Conservation (phyloP, 2,329 filamentous ascomycete genomes). For the Nakataea oryzae region DNA sequence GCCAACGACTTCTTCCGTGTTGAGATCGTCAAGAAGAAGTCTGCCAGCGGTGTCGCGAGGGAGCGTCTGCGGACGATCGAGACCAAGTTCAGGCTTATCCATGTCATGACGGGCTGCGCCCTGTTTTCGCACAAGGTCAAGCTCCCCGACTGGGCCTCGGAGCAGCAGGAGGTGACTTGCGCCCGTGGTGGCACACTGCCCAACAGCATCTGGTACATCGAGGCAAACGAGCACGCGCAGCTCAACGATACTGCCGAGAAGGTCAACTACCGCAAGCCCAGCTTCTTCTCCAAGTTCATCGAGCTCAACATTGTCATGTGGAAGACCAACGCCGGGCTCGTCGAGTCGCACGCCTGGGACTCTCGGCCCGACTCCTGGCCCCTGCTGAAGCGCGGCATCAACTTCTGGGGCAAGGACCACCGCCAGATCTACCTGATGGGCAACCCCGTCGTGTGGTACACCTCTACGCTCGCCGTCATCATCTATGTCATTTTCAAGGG, state of each 20-base stretch:
- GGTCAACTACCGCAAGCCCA: slow-evolving; percentile 90
- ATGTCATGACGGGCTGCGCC: slow-evolving; percentile 92
- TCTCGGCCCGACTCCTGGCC: slow-evolving; percentile 92
- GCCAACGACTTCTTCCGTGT: slow-evolving; percentile 93
- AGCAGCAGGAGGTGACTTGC: slow-evolving; percentile 98
- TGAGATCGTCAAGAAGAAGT: slow-evolving; percentile 88
- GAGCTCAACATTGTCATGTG: slow-evolving; percentile 98
- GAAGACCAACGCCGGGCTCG: slow-evolving; percentile 92
- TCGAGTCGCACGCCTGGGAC: slow-evolving; percentile 97
- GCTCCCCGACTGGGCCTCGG: slow-evolving; percentile 93
- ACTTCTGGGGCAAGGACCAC: slow-evolving; percentile 95
- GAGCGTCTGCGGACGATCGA: slow-evolving; percentile 84
- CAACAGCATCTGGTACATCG: slow-evolving; percentile 96
- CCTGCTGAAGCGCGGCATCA: slow-evolving; percentile 84
- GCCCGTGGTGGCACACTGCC: slow-evolving; percentile 83
- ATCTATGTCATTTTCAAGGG: slow-evolving; percentile 79
- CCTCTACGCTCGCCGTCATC: slow-evolving; percentile 65
- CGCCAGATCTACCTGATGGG: slow-evolving; percentile 95
- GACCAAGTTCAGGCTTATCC: slow-evolving; percentile 90
- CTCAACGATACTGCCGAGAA: slow-evolving; percentile 71
- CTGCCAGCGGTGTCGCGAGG: slow-evolving; percentile 68
- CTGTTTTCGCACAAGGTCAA: slow-evolving; percentile 99
- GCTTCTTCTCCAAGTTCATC: slow-evolving; percentile 96
- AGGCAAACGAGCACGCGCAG: slow-evolving; percentile 76
- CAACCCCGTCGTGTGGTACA: slow-evolving; percentile 93